Percentiles rank a stretch among this genome's conserved stretches.
phyloP scores from a whole-genome alignment of 352 stramenopile species.

The Thraustochytrium sp. region DNA sequence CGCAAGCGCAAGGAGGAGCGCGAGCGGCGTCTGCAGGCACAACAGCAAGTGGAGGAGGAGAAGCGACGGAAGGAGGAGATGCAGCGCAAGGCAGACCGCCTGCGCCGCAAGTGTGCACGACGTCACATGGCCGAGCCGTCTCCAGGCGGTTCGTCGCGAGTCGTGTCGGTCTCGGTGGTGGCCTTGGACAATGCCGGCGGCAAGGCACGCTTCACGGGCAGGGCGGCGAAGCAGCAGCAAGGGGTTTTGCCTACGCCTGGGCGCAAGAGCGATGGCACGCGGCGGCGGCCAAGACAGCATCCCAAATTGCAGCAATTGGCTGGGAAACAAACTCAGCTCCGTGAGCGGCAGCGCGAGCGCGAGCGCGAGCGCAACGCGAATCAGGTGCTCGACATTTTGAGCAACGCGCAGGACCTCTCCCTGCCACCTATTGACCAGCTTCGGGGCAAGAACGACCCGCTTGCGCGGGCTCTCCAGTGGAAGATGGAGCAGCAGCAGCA shows the following conservation, averaged over 20 bases:
- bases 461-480: not conserved
- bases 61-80: not conserved
- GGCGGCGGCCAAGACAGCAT: too few relatives aligned
- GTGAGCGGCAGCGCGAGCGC: not conserved
- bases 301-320: too few relatives aligned
- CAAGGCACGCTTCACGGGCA: too few relatives aligned
- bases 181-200: too few relatives aligned
- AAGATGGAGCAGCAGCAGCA: conserved; percentile 2
- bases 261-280: too few relatives aligned
- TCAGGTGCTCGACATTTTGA: not conserved
- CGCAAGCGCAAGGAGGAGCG: not conserved
- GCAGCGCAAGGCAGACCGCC: not conserved
- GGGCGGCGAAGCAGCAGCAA: not conserved
- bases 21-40: not conserved
- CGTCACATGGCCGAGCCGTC: too few relatives aligned
- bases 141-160: not conserved
- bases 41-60: not conserved
- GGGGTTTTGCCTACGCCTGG: too few relatives aligned
- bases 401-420: not conserved
- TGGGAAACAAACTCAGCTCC: too few relatives aligned
- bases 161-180: not conserved
- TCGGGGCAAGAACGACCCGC: not conserved
- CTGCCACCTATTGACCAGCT: not conserved
- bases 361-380: not conserved
- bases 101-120: not conserved